A percentile compares a stretch with the other conserved stretches of the same genome.
Conservation (phyloP, 2,329 filamentous ascomycete species). For the Hymenoscyphus linearis region DNA sequence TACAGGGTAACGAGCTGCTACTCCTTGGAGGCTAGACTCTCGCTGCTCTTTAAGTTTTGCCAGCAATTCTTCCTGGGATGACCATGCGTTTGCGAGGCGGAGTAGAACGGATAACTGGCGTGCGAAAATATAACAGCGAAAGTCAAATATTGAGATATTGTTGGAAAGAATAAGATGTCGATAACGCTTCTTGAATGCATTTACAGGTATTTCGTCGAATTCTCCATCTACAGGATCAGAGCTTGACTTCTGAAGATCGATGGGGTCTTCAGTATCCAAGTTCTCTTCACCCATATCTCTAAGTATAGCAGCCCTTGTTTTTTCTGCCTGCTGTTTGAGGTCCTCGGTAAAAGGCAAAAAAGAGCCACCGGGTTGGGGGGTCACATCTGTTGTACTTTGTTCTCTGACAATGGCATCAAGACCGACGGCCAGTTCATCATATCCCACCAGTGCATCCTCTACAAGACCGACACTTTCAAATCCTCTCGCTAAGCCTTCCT, state of each 20-base stretch:
- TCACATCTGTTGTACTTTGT: conserved; percentile 53
- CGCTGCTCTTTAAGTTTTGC: conserved; percentile 58
- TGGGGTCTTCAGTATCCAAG: conserved; percentile 35
- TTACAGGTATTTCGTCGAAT: conserved; percentile 54
- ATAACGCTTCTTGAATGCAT: conserved; percentile 70
- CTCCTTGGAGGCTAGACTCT: conserved; percentile 51
- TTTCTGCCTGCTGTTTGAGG: conserved; percentile 55
- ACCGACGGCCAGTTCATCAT: conserved; percentile 87
- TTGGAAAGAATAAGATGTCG: conserved; percentile 88
- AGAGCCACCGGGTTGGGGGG: conserved; percentile 63
- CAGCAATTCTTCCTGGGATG: conserved; percentile 56
- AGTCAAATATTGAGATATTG: conserved; percentile 94
- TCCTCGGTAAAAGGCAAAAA: conserved; percentile 71
- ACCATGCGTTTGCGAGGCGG: conserved; percentile 70
- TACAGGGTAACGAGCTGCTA: conserved; percentile 46
- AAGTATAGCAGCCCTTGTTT: conserved; percentile 41
- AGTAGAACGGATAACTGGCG: conserved; percentile 79
- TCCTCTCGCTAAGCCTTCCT: conserved; percentile 86
- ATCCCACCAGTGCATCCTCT: conserved; percentile 89
- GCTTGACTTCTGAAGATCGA: conserved; percentile 44
- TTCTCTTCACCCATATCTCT: conserved; percentile 34
- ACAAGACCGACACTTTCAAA: conserved; percentile 96
- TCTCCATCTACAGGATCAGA: conserved; percentile 34
- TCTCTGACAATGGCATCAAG: conserved; percentile 79
- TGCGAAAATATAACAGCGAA: conserved; percentile 88